A percentile compares a stretch with the other conserved stretches of the same genome.
These are phyloP conservation scores for Ustilago nuda DNA, from an alignment of 1,284 basidiomycete species.

Conservation along the genomic window DNA sequence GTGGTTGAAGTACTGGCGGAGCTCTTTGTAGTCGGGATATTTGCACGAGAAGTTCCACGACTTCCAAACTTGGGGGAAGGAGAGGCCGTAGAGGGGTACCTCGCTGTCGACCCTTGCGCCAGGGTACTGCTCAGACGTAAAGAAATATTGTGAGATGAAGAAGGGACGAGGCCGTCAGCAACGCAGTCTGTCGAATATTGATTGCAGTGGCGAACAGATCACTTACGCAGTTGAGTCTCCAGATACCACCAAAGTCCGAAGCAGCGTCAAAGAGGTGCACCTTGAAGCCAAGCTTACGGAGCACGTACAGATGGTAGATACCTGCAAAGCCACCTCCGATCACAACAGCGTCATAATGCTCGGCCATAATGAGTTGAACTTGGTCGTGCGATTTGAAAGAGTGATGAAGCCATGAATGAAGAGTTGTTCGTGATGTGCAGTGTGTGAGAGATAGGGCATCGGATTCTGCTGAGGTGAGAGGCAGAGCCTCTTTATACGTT, in stretches of 20 bases:
- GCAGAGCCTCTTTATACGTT: background rate
- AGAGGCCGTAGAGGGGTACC: constrained; percentile 52
- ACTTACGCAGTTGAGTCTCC: constrained; percentile 49
- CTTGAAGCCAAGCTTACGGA: constrained; percentile 50
- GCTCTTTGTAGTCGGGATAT: constrained; percentile 53
- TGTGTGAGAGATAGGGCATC: background rate
- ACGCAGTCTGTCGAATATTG: background rate
- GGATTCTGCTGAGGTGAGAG: background rate
- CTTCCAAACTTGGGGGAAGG: constrained; percentile 47
- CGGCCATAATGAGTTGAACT: constrained; percentile 27
- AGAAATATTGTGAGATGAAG: background rate
- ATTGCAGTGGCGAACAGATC: background rate
- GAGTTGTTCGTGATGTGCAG: background rate
- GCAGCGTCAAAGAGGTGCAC: constrained; percentile 49
- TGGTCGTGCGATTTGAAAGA: background rate
- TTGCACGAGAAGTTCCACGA: constrained; percentile 53
- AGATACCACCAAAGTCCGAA: constrained; percentile 53
- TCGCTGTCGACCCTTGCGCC: constrained; percentile 55
- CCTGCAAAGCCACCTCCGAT: constrained; percentile 55
- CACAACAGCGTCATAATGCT: constrained; percentile 46
- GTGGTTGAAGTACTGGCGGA: constrained; percentile 54
- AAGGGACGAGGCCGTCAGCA: background rate
- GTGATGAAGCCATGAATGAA: background rate
- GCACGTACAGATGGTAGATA: constrained; percentile 40
- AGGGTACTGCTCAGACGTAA: constrained; percentile 26